phyloP scores from a whole-genome alignment of 805 yeast species.

The Zygotorulaspora danielsina region DNA sequence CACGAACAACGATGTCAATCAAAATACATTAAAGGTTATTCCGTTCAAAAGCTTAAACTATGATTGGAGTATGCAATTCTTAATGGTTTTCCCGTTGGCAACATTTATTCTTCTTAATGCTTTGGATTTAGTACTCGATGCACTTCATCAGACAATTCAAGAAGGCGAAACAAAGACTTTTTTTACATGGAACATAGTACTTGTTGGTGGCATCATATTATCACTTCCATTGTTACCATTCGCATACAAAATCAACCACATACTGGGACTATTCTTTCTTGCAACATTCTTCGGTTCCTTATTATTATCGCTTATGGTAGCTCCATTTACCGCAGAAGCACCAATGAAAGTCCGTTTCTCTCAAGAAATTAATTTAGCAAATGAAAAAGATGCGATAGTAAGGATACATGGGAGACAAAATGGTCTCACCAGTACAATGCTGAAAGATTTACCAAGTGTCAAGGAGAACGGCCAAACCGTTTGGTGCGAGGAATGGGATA shows the following conservation, averaged over 20 bases:
- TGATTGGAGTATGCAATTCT: conserved; percentile 78
- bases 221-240: conserved; percentile 61
- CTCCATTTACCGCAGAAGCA: conserved; percentile 56
- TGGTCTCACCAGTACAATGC: conserved; percentile 40
- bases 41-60: conserved; percentile 42
- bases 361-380: conserved; percentile 52
- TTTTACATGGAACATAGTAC: conserved; percentile 37
- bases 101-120: conserved; percentile 53
- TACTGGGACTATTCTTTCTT: conserved; percentile 42
- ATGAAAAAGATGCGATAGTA: conserved; percentile 37
- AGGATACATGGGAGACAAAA: conserved; percentile 50
- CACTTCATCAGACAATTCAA: conserved; percentile 64
- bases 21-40: conserved; percentile 13
- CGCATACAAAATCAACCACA: conserved; percentile 58
- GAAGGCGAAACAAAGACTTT: conserved; percentile 50
- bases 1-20: background rate
- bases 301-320: conserved; percentile 37
- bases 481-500: conserved; percentile 37
- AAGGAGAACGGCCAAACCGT: conserved; percentile 36
- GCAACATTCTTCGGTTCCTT: conserved; percentile 39
- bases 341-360: conserved; percentile 73
- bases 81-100: conserved; percentile 62
- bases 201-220: conserved; percentile 37
- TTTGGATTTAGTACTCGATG: conserved; percentile 51
- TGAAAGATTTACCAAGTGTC: conserved; percentile 62